Conservation (phyloP, 2,329 filamentous ascomycete genomes). For the Aspergillus alliaceus region DNA sequence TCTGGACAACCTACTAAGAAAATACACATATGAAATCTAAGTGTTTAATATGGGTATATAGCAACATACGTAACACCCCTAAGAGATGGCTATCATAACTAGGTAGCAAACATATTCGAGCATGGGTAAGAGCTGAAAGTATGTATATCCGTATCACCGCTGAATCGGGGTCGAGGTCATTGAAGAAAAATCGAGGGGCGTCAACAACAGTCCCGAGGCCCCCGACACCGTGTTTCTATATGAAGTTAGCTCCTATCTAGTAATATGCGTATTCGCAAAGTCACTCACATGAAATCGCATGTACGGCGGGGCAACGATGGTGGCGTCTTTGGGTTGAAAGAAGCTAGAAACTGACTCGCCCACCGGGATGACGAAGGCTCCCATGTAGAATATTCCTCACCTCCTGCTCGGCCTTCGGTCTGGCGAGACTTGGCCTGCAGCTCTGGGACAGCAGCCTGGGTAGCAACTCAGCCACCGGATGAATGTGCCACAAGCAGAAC, state of each 20-base stretch:
- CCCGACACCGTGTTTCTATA: constrained; percentile 16
- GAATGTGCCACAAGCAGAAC: constrained; percentile 35
- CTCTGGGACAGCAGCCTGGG: constrained; percentile 29
- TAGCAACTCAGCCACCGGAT: constrained; percentile 35
- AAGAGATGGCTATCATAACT: too few relatives aligned
- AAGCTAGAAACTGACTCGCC: constrained; percentile 32
- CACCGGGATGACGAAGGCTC: constrained; percentile 30
- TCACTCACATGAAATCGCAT: constrained; percentile 28
- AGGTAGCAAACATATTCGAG: too few relatives aligned
- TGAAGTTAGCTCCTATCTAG: not conserved
- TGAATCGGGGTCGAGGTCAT: constrained; percentile 21
- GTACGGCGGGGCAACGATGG: constrained; percentile 21
- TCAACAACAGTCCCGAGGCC: constrained; percentile 27
- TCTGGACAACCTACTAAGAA: too few relatives aligned
- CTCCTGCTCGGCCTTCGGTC: constrained; percentile 16
- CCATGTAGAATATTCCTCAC: constrained; percentile 32
- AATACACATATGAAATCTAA: too few relatives aligned
- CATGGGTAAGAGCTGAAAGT: too few relatives aligned
- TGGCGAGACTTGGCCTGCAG: constrained; percentile 24
- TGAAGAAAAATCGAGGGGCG: constrained; percentile 28
- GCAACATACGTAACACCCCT: too few relatives aligned
- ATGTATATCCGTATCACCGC: constrained; percentile 27
- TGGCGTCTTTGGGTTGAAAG: constrained; percentile 30
- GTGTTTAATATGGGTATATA: too few relatives aligned
- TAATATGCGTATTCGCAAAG: rapidly evolving